Base-by-base conservation (phyloP, 345 rosid species). In the Erodium maritimum region DNA sequence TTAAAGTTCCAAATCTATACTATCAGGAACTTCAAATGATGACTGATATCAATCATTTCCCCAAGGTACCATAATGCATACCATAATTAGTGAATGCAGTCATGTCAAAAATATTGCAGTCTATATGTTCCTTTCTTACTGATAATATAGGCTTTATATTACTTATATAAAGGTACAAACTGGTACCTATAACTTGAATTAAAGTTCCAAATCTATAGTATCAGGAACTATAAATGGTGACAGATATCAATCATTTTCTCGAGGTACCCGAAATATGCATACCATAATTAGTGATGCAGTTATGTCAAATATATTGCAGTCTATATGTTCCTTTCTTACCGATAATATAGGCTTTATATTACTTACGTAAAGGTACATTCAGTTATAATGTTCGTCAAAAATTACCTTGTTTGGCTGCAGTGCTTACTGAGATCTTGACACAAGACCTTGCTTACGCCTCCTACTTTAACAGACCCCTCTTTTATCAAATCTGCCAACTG, bases 351-450 rank as follows among this genome's bases (percentile, higher is more conserved):
- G 37, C 37, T 29, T 29, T 5, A 11, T 29, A 11, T 29, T 29
- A 29, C 37, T 42, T 42, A 16, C 48, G 17, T 42, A 42, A 42
- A 12, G 48, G 17, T 42, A 42, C 2, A 42, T 42, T 0, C 14
- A 42, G 12, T 42, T 42, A 7, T 2, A 42, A 14, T 3, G 48
- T 5, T 4, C 25, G 20, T 52, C 22, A 23, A 62, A 45, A 14
- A 55, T 58, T 79, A 86, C 98, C 98, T 82, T 61, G 75, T 68
- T 21, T 59, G 58, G 58, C 61, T 65, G 75, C 97, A 89, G 57
- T 82, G 91, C 65, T 79, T 68, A 83, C 95, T 89, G 72, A 89
- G 73, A 69, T 77, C 86, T 69, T 83, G 80, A 67, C 95, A 93
- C 37, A 87, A 75, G 66, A 87, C 82, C 77, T 82, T 77, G 73